Base-by-base conservation (phyloP, 805 yeast genomes). In the Starmerella apicola region DNA sequence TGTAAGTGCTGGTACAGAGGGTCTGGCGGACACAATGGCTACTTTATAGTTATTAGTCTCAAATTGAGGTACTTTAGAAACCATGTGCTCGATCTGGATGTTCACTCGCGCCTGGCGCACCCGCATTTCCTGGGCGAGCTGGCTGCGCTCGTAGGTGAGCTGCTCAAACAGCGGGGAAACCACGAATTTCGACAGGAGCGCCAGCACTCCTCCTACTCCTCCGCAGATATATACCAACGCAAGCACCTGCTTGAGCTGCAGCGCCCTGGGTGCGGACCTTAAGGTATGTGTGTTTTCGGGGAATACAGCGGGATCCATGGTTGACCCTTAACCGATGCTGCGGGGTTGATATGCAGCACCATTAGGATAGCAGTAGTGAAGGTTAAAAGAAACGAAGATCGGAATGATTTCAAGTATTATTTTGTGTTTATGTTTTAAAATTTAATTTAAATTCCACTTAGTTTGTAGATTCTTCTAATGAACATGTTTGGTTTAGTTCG, bases 131-230 rank as follows among this genome's bases (percentile, higher is more conserved):
- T 42, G 46, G 10, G 56, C 55, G 34, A 55, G 53, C 15, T 48
- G 47, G n/a, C 53, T 41, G 27, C 63, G 58, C 38, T 55, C 60
- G 23, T 21, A 49, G 4, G 59, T 50, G 9, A 59, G 55, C 46
- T 59, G 59, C 16, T 48, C 50, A 32, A 56, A 50, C 35, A 59
- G 53, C 26, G 63, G 63, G 22, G 43, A 42, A n/a, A 58, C 41
- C 16, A 59, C 48, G 35, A 55, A 49, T 39, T 55, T 57, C 30
- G 59, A 52, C 12, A 59, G 38, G 3, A 57, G 28, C 7, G 54
- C 58, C 6, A 52, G 30, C 16, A 55, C 39, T 0, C 56, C 56
- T 2, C 56, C 40, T 4, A 50, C 44, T 5, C 63, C 62, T 1
- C 61, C 62, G 40, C 55, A 59, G 12, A 49, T 43, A 38, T 59